Percentiles rank a stretch among this genome's conserved stretches.
Evolutionary conservation across 1,284 basidiomycete genomes (phyloP).

Genomic region (Polyporus tsugae): DNA sequence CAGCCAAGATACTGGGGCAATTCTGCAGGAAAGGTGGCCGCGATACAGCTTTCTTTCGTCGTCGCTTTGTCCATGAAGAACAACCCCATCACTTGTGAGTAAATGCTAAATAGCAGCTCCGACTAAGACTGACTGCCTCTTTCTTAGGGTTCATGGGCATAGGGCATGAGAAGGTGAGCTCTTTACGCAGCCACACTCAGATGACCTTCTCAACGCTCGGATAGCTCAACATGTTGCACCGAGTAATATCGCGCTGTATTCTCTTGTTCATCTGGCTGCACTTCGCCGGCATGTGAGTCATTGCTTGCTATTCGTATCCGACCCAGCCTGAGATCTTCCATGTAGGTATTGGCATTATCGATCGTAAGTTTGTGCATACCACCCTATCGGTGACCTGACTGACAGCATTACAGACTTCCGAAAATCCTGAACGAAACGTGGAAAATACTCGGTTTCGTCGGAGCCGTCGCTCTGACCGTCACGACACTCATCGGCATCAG

Average conservation of each 20-base stretch:
- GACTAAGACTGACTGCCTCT: neutral
- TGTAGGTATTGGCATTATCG: slow-evolving; percentile 21
- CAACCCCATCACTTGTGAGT: slow-evolving; percentile 49
- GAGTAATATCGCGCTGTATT: slow-evolving; percentile 37
- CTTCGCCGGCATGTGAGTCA: slow-evolving; percentile 35
- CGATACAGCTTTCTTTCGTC: slow-evolving; percentile 49
- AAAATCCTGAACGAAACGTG: slow-evolving; percentile 23
- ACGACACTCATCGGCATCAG: slow-evolving; percentile 45
- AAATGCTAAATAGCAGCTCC: neutral
- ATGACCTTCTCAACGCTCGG: neutral
- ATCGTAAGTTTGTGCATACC: slow-evolving; percentile 7
- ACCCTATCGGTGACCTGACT: neutral
- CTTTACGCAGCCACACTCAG: no score
- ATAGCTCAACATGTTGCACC: slow-evolving; percentile 41
- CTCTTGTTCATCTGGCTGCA: slow-evolving; percentile 41
- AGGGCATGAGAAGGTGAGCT: slow-evolving; percentile 47
- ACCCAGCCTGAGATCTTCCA: neutral
- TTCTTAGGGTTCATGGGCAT: slow-evolving; percentile 49
- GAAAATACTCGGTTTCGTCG: slow-evolving; percentile 40
- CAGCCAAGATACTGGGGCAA: slow-evolving; percentile 37
- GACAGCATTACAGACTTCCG: slow-evolving; percentile 3
- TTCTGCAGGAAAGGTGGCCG: slow-evolving; percentile 46
- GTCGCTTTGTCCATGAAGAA: slow-evolving; percentile 51
- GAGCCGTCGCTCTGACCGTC: slow-evolving; percentile 43
- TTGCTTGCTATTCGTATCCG: neutral